Evolutionary conservation across 1,284 basidiomycete species (phyloP), one percentile per base, ranked within the genome.

Genomic region (Puccinia horiana): DNA sequence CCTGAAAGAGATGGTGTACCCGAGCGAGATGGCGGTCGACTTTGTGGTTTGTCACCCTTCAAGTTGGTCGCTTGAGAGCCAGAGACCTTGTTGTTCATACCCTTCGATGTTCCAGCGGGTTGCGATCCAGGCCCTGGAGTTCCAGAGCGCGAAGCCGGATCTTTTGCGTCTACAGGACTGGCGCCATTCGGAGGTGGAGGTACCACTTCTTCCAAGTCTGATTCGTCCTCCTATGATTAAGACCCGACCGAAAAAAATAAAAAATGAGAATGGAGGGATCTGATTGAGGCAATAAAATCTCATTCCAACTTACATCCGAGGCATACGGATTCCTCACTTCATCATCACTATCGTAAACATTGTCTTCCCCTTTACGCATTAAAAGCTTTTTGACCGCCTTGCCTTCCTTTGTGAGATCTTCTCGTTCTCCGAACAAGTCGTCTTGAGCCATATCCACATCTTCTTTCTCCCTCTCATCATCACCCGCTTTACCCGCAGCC

Each of bases 321-420:
- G 73, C 72, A 67, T 82, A 82, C 26, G 80, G 80, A 76, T 82
- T 82, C 42, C 73, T 75, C 16, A 76, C 80, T 54, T 82, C 80
- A 69, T 82, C 80, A 58, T 75, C 73, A 58, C 80, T 82, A 23
- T 67, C 73, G 47, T 82, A 82, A 54, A 82, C 58, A 52, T 82
- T 54, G 52, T 82, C 73, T 16, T 82, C 80, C 12, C 56, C 70
- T 70, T 82, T 82, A 18, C 80, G 72, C 80, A 82, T 82, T 49
- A 82, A 54, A 0, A 82, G 47, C 70, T 82, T 82, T 32, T 82
- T 82, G 32, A 82, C 80, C 18, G 80, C 80, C 32, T 67, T 82
- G 29, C 80, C 80, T 82, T 82, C 80, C 56, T 82, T 82, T n/a
- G 80, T 82, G 12, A 82, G 72, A 58, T 82, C 80, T 54, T 37